phyloP scores from a whole-genome alignment of 352 stramenopile genomes.

The Globisporangium spiculum region DNA sequence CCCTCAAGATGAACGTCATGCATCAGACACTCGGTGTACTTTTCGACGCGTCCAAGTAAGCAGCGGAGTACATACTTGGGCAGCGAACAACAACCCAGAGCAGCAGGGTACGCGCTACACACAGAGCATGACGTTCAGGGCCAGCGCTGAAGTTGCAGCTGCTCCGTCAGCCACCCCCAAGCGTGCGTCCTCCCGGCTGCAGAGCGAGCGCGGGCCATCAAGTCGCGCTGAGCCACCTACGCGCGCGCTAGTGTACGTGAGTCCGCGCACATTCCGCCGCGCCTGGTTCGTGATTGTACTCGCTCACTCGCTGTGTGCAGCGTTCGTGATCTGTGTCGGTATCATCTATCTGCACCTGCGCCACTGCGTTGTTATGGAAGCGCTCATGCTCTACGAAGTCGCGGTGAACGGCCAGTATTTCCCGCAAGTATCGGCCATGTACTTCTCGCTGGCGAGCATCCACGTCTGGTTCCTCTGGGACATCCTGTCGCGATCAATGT shows the following conservation, averaged over 20 bases:
- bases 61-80: background rate
- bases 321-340: background rate
- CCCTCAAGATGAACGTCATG: background rate
- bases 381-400: background rate
- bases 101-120: no score
- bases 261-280: background rate
- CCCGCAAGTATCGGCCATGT: background rate
- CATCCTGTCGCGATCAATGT: background rate
- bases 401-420: background rate
- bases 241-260: background rate
- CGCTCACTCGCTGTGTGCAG: background rate
- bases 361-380: background rate
- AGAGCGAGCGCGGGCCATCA: background rate
- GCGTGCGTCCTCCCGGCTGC: background rate
- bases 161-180: background rate
- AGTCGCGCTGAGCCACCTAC: background rate
- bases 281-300: background rate
- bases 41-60: no score
- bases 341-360: slow-evolving; percentile 4
- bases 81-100: background rate
- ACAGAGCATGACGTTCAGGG: background rate
- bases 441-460: background rate
- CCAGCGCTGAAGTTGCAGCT: background rate
- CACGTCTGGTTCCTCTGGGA: background rate
- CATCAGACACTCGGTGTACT: background rate